phyloP scores from a whole-genome alignment of 139 green algal species.

The Chlamydomonas sp. region DNA sequence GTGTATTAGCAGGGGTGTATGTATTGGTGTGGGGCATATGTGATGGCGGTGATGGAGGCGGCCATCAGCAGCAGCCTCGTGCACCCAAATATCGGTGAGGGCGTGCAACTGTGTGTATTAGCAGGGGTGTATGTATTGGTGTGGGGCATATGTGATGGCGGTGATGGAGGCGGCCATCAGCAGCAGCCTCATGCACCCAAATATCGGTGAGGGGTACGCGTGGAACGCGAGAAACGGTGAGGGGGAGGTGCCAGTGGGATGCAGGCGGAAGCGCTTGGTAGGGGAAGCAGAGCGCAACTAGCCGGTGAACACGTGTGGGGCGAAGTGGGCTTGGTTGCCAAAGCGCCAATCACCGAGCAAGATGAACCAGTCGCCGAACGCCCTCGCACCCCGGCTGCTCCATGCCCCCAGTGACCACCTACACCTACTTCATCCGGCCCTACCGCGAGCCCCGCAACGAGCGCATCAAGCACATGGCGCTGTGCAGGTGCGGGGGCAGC shows the following conservation, averaged over 20 bases:
- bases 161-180: constrained; percentile 54
- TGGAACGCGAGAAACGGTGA: not conserved
- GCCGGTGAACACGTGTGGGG: too few species aligned
- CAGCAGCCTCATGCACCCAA: constrained; percentile 40
- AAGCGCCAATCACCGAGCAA: too few species aligned
- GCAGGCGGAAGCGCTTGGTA: too few species aligned
- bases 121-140: not conserved
- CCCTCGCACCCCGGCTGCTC: not conserved
- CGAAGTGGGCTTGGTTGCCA: too few species aligned
- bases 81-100: constrained; percentile 49
- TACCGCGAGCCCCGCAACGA: constrained; percentile 20
- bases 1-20: too few species aligned
- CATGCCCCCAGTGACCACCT: constrained; percentile 34
- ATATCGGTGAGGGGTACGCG: constrained; percentile 30
- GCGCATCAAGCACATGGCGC: not conserved
- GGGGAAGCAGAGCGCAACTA: too few species aligned
- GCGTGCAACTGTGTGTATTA: too few species aligned
- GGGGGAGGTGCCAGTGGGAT: too few species aligned
- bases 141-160: not conserved
- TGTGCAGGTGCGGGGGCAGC: not conserved
- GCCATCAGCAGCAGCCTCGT: constrained; percentile 41
- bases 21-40: not conserved
- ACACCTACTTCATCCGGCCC: constrained; percentile 58
- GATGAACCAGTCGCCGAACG: too few species aligned
- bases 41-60: constrained; percentile 48